Base-by-base conservation (phyloP, 2,329 filamentous ascomycete genomes). In the Penicillium sp. region DNA sequence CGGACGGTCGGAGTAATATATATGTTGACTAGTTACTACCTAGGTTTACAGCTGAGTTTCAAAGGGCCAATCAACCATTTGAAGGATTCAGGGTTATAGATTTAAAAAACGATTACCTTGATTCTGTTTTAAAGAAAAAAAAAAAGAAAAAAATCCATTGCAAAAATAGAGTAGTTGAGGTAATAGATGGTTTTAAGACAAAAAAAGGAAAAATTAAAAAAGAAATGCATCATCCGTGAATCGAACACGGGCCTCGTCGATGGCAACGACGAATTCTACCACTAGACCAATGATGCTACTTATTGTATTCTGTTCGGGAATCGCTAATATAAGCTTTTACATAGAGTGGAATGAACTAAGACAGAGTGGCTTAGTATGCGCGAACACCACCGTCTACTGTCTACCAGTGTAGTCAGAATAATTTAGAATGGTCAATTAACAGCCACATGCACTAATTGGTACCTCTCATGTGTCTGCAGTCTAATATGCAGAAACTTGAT, bases 171-270 rank as follows among this genome's bases (percentile, higher is more conserved):
- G n/a, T n/a, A n/a, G n/a, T n/a, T n/a, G n/a, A n/a, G n/a, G n/a
- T n/a, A n/a, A n/a, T n/a, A n/a, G 21, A n/a, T 27, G 13, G 26
- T 3, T 27, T 33, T 30, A 42, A 44, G 29, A 30, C n/a, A 43
- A 27, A 37, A 44, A 17, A 44, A 8, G n/a, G 3, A 18, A 30
- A 39, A 15, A 26, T 32, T 49, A 58, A 59, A 56, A 39, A 36
- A 27, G n/a, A 52, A n/a, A 44, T 64, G 59, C 58, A 65, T 63
- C 59, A 72, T 73, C 72, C 72, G 72, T 71, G 72, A 74, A 74
- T 74, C 72, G 72, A 74, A 74, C 72, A 71, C 71, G 72, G 71
- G 72, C 71, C 72, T 74, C 72, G 66, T 74, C 72, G 72, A 74
- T 73, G 70, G 70, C 70, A 73, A 73, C 70, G 70, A 73, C 64